These are phyloP conservation scores for Brettanomyces bruxellensis DNA, from an alignment of 805 yeast species.

Conservation along the genomic window DNA sequence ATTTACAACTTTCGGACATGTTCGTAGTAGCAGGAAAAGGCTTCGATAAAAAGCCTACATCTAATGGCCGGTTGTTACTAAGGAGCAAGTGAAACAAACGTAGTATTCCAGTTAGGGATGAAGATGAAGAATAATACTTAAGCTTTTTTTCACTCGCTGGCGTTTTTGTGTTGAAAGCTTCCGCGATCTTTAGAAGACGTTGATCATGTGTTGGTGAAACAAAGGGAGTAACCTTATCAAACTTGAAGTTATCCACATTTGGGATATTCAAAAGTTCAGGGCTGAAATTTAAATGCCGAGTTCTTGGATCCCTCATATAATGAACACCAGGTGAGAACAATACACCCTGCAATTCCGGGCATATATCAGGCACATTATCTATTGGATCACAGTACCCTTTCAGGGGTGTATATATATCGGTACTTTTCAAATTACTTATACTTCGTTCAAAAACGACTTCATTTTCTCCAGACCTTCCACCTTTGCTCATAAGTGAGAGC, in stretches of 20 bases:
- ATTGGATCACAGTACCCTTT: conserved; percentile 6
- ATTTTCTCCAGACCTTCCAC: too few species aligned
- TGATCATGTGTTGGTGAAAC: conserved; percentile 62
- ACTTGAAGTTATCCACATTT: conserved; percentile 58
- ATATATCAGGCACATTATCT: conserved; percentile 41
- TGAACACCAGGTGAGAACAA: conserved; percentile 80
- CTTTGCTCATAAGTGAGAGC: too few species aligned
- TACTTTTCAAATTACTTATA: neutral
- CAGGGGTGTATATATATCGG: conserved; percentile 13
- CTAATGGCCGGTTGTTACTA: conserved; percentile 51
- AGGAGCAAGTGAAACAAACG: conserved; percentile 67
- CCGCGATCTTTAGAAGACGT: conserved; percentile 40
- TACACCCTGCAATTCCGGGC: conserved; percentile 61
- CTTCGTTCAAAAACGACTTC: neutral
- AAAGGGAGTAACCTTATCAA: conserved; percentile 43
- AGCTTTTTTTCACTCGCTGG: conserved; percentile 9
- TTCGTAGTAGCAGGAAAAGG: conserved; percentile 30
- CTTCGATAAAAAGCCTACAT: conserved; percentile 34
- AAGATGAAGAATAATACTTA: conserved; percentile 69
- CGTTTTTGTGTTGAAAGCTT: conserved; percentile 10
- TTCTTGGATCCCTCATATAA: conserved; percentile 66
- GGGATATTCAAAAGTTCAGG: conserved; percentile 51
- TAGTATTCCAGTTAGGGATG: conserved; percentile 74
- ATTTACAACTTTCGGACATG: conserved; percentile 33
- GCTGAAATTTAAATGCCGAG: conserved; percentile 62